Conservation (phyloP, 305 asterid genomes). For the Fraxinus sp. region DNA sequence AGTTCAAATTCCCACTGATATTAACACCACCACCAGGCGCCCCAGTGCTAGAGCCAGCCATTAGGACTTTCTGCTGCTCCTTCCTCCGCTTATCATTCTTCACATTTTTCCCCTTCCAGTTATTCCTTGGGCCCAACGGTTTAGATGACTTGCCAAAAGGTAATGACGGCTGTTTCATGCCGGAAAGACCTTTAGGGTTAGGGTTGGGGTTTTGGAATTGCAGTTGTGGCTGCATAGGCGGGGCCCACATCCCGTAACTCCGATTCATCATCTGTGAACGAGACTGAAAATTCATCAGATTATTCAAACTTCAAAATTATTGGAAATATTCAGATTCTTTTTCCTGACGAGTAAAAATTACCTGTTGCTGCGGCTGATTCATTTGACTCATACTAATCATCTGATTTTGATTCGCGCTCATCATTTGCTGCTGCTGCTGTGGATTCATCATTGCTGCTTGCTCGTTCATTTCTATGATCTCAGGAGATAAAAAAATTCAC, state of each 20-base stretch:
- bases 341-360: conserved; percentile 22
- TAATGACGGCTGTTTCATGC: conserved; percentile 34
- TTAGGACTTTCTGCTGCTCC: conserved; percentile 37
- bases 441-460: conserved; percentile 52
- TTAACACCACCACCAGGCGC: conserved; percentile 33
- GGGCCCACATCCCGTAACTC: conserved; percentile 62
- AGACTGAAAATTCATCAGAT: conserved; percentile 13
- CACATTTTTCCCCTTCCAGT: conserved; percentile 81
- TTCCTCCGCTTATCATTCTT: conserved; percentile 50
- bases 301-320: neutral
- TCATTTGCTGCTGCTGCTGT: conserved; percentile 38
- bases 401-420: conserved; percentile 40
- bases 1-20: conserved; percentile 32
- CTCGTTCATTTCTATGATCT: conserved; percentile 44
- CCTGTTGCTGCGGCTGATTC: conserved; percentile 52
- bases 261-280: conserved; percentile 56
- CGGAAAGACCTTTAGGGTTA: conserved; percentile 39
- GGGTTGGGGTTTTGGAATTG: conserved; percentile 45
- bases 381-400: conserved; percentile 34
- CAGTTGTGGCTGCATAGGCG: conserved; percentile 35
- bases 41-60: conserved; percentile 29
- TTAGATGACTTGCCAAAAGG: conserved; percentile 36
- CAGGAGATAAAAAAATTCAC: neutral
- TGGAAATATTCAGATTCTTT: neutral
- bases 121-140: conserved; percentile 62